Base-by-base conservation (phyloP, 495 filamentous ascomycete species). In the Xylaria telfairii region DNA sequence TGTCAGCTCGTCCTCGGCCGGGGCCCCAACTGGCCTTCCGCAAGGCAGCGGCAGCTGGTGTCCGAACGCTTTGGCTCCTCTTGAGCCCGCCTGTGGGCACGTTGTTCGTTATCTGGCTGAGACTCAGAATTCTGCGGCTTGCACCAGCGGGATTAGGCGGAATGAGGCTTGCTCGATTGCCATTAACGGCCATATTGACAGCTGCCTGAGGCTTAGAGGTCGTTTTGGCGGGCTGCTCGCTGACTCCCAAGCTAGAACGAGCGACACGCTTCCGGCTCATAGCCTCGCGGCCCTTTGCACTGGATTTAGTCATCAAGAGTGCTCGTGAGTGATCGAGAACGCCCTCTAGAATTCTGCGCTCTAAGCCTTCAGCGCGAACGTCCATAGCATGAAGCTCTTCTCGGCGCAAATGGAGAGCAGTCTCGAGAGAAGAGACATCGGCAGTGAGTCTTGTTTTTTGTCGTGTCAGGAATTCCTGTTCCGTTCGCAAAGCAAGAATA, bases 271-370 rank as follows among this genome's bases (percentile, higher is more conserved):
- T 94, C 60, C 92, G 87, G 80, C 86, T 91, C 89, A 93, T 92
- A 70, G 78, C 81, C 70, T 83, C 83, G 21, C 73, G 76, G 5
- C 81, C 79, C 70, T 80, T 81, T 71, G 79, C 76, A 71, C 79
- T 78, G 10, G 81, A 82, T 75, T 91, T 90, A 19, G 89, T 88
- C 68, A 96, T 89, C 51, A 98, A 87, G 21, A 98, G 84, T 7
- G 91, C 90, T 24, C 94, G 91, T 41, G 96, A 97, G 75, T 98
- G 95, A 75, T 99, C 94, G 71, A 99, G 93, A 47, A 98, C 93
- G 37, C 94, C 93, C 68, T 98, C 95, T 37, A 99, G 82, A 69
- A 99, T 97, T 12, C 95, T 89, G 54, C 95, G 91, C 82, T 99
- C 96, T 1, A 99, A 85, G 30, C 87, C 87, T 72, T 97, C 93